Evolutionary conservation across 495 filamentous ascomycete species (phyloP).

Genomic region (Penicillium daleae): DNA sequence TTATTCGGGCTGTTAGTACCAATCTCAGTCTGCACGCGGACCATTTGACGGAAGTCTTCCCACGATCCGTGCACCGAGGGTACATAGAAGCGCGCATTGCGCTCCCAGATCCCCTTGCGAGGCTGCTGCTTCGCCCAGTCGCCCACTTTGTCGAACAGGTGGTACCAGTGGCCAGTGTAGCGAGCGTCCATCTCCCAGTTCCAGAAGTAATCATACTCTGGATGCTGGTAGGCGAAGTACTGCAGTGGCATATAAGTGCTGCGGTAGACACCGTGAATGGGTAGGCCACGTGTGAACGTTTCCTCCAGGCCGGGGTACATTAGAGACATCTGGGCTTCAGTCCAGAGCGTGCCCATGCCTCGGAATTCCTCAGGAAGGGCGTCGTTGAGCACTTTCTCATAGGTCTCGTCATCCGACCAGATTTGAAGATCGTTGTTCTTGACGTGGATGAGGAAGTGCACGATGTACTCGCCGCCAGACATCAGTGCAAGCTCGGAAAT

Average conservation of each 20-base stretch:
- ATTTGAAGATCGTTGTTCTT: conserved; percentile 66
- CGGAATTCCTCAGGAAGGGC: conserved; percentile 84
- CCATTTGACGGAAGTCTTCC: conserved; percentile 92
- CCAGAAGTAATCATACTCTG: conserved; percentile 96
- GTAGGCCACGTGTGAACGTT: conserved; percentile 69
- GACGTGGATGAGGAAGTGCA: conserved; percentile 70
- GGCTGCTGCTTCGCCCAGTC: conserved; percentile 83
- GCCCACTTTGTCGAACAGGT: conserved; percentile 75
- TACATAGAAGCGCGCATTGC: conserved; percentile 89
- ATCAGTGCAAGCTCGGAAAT: conserved; percentile 64
- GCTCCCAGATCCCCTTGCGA: conserved; percentile 90
- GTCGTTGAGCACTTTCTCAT: conserved; percentile 66
- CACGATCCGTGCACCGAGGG: conserved; percentile 85
- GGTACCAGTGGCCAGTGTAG: conserved; percentile 95
- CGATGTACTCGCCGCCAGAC: conserved; percentile 64
- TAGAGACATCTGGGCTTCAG: conserved; percentile 85
- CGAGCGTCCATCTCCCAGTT: conserved; percentile 99
- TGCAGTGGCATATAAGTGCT: conserved; percentile 93
- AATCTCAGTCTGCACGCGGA: conserved; percentile 85
- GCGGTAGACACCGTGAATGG: conserved; percentile 89
- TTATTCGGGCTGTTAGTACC: conserved; percentile 75
- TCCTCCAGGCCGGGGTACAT: conserved; percentile 84
- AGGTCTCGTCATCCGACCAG: conserved; percentile 65
- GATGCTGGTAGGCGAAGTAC: conserved; percentile 85
- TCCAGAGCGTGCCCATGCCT: conserved; percentile 89